Percentiles rank a stretch among this genome's conserved stretches.
Conservation (phyloP, 148 eudicot species). For the Suaeda aralocaspica region DNA sequence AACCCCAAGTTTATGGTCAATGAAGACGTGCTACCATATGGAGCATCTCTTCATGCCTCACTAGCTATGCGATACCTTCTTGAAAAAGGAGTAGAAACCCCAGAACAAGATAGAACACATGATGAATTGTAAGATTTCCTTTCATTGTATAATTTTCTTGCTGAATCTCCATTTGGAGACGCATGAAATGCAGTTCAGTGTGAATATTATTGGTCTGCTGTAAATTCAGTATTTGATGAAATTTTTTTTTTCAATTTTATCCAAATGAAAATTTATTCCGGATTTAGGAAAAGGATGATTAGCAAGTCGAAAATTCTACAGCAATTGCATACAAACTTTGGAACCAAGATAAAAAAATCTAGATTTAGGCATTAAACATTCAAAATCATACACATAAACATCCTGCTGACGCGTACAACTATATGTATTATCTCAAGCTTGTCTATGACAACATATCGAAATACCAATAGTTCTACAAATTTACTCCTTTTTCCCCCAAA, state of each 20-base stretch:
- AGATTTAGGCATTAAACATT: conserved; percentile 6
- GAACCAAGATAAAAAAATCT: background rate
- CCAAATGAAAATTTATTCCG: background rate
- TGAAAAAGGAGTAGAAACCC: conserved; percentile 30
- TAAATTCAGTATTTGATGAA: conserved; percentile 7
- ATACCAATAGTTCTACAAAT: conserved; percentile 5
- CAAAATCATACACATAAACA: background rate
- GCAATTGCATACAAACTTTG: background rate
- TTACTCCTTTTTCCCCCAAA: background rate
- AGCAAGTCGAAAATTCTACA: background rate
- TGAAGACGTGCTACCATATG: conserved; percentile 65
- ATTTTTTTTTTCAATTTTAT: background rate
- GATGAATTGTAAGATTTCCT: conserved; percentile 59
- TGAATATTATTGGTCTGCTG: conserved; percentile 17
- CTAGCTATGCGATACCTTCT: conserved; percentile 61
- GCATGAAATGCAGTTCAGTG: conserved; percentile 17
- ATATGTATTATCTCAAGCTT: too few species aligned
- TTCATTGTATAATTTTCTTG: conserved; percentile 5
- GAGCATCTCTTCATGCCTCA: conserved; percentile 78
- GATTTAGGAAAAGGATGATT: background rate
- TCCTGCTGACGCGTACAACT: background rate
- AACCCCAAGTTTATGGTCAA: conserved; percentile 44
- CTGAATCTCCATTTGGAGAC: conserved; percentile 12
- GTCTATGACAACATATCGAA: background rate
- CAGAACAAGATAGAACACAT: conserved; percentile 10